These are phyloP conservation scores for Friedmanniomyces simplex DNA, from an alignment of 495 filamentous ascomycete species.

Conservation along the genomic window DNA sequence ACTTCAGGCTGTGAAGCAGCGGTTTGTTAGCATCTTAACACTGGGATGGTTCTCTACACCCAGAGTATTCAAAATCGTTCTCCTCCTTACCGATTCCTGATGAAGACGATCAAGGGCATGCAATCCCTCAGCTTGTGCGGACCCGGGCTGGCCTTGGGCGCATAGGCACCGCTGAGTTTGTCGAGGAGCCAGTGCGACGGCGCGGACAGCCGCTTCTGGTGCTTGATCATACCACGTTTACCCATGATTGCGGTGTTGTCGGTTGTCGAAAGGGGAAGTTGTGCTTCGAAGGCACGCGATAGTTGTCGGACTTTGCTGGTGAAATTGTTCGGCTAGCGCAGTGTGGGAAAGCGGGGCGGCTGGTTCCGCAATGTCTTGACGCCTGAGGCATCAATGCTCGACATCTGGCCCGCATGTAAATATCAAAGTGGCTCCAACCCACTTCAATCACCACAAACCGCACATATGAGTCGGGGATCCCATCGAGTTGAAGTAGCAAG, in stretches of 20 bases:
- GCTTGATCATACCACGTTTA: conserved; percentile 60
- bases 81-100: conserved; percentile 64
- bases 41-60: not conserved
- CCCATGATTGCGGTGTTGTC: conserved; percentile 41
- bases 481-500: too few species aligned
- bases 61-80: not conserved
- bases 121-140: conserved; percentile 99
- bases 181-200: conserved; percentile 99
- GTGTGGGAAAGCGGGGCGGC: too few species aligned
- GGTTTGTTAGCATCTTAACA: not conserved
- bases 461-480: too few species aligned
- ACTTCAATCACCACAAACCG: too few species aligned
- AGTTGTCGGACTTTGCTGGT: too few species aligned
- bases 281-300: not conserved
- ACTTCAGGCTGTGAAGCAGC: conserved; percentile 66
- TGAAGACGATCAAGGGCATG: conserved; percentile 97
- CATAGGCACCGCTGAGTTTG: conserved; percentile 97
- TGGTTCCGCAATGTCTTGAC: too few species aligned
- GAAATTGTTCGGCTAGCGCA: too few species aligned
- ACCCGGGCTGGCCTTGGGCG: conserved; percentile 89
- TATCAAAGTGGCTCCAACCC: too few species aligned
- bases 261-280: not conserved
- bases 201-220: conserved; percentile 98
- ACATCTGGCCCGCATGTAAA: too few species aligned
- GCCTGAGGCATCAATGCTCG: too few species aligned